Evolutionary conservation across 75 land plant species (phyloP), one percentile per base, ranked within the genome.

Genomic region (Cupressus sempervirens): DNA sequence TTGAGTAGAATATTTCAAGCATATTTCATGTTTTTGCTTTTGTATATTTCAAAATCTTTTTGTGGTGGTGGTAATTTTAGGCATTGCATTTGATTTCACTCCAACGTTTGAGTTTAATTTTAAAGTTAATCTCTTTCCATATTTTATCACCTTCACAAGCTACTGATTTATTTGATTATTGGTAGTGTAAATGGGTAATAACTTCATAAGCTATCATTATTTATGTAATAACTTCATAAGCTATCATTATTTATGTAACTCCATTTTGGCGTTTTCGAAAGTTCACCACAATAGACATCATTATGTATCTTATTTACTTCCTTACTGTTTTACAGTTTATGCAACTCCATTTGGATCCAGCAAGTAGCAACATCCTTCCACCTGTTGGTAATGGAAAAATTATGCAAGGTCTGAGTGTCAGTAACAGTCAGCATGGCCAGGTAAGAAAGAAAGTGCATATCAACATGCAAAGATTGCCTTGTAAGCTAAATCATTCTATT

Each of bases 351-450:
- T 84, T 98, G 86, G 93, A 98, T 48, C 98, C 99, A 40, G 99
- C 98, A 80, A 98, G 95, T 84, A 85, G 93, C 80, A 94, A 88
- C 85, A 86, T 85, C 86, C 89, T 98, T 86, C 92, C 92, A 41
- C 90, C 94, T 36, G 90, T 91, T 84, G 96, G 93, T 62, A 85
- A 83, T 88, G 99, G 94, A 46, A 85, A 88, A 23, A 89, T 98
- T 54, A 90, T 93, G 72, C 99, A 98, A 86, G 86, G 53, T 34
- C 83, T 98, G 79, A 91, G 84, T 41, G 89, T 95, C 26, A 93
- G 90, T 15, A 98, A 98, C 83, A 94, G 85, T 84, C 92, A 90
- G 88, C 97, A 93, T 88, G 98, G 99, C 77, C 98, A 98, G 97
- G 99, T 97, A 89, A 53, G 36, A 79, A 43, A 43, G 81, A 16